A percentile compares a stretch with the other conserved stretches of the same genome.
Conservation (phyloP, 495 filamentous ascomycete species). For the Cairneyella variabilis region DNA sequence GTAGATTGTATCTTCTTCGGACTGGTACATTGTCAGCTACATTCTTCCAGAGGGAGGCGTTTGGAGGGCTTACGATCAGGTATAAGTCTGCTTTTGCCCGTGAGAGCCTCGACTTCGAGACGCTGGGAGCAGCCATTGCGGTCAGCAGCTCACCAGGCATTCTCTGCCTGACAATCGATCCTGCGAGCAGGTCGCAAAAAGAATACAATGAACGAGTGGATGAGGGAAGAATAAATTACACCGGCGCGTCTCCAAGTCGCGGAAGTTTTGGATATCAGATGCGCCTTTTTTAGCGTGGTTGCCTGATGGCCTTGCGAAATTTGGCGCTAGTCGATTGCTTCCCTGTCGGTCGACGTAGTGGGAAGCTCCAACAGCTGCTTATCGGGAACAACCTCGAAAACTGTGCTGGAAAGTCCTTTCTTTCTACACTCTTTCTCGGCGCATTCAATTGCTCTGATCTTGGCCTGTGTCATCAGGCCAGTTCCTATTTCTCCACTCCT, state of each 20-base stretch:
- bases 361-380: constrained; percentile 16
- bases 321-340: not conserved
- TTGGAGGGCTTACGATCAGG: constrained; percentile 61
- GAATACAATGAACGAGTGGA: constrained; percentile 9
- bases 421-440: not conserved
- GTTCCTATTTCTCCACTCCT: no score
- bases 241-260: constrained; percentile 20
- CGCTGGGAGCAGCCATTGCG: constrained; percentile 27
- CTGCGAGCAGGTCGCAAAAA: constrained; percentile 16
- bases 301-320: constrained; percentile 9
- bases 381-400: not conserved
- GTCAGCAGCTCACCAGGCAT: constrained; percentile 30
- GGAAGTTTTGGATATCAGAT: constrained; percentile 21
- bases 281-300: constrained; percentile 7
- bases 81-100: constrained; percentile 58
- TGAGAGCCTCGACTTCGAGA: constrained; percentile 26
- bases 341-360: constrained; percentile 22
- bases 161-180: constrained; percentile 17
- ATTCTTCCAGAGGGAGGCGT: not conserved
- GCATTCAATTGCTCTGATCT: not conserved
- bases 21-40: constrained; percentile 33
- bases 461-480: no score
- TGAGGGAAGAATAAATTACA: not conserved
- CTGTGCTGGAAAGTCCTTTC: not conserved
- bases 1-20: constrained; percentile 87